phyloP scores from a whole-genome alignment of 257 asterid genomes.

The Capsicum chinense region DNA sequence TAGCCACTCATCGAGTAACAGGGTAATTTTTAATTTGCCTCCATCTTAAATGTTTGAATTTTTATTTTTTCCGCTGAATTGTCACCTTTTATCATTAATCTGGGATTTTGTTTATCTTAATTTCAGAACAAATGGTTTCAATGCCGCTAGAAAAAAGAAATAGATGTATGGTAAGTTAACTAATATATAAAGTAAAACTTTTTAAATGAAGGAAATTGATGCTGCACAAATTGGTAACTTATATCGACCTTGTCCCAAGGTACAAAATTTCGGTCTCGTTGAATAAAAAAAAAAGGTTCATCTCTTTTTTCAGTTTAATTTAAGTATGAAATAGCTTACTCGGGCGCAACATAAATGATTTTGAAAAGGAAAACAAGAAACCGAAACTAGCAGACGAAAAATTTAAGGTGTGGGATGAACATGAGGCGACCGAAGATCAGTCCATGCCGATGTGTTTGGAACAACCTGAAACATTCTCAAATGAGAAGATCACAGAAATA shows the following conservation, averaged over 20 bases:
- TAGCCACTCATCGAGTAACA: slow-evolving; percentile 48
- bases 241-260: slow-evolving; percentile 50
- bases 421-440: slow-evolving; percentile 52
- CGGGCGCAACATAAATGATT: not conserved
- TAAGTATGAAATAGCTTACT: not conserved
- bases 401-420: slow-evolving; percentile 40
- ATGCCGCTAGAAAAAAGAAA: not conserved
- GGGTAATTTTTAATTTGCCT: slow-evolving; percentile 48
- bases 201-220: slow-evolving; percentile 49
- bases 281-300: not conserved
- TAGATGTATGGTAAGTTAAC: not conserved
- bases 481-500: slow-evolving; percentile 50
- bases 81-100: not conserved
- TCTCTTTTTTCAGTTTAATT: not conserved
- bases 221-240: slow-evolving; percentile 68
- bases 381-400: slow-evolving; percentile 35
- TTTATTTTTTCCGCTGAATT: not conserved
- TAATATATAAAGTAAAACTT: not conserved
- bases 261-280: not conserved
- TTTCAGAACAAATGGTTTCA: slow-evolving; percentile 53
- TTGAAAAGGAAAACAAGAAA: slow-evolving; percentile 44
- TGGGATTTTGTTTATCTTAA: slow-evolving; percentile 18
- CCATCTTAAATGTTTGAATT: slow-evolving; percentile 25
- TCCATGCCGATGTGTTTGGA: slow-evolving; percentile 77
- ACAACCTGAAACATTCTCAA: slow-evolving; percentile 48